Evolutionary conservation across 768 basidiomycete genomes (phyloP), one percentile per base, ranked within the genome.

Genomic region (Hirschioporus abietinus): DNA sequence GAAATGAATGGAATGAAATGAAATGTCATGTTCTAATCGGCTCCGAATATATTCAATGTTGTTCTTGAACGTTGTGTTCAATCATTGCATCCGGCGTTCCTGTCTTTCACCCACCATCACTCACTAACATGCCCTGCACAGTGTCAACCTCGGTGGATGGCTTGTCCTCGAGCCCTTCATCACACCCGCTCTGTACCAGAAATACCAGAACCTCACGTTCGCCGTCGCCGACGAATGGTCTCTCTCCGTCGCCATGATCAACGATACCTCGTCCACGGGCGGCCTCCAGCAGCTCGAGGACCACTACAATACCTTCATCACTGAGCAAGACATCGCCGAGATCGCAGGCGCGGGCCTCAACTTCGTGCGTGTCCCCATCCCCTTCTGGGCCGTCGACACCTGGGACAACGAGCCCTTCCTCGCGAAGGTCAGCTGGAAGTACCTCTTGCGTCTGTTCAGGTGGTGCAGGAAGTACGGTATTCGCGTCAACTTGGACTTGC

Each of bases 381-480:
- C 90, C 1, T 95, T 86, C 78, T 96, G 94, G 94, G 90, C 90
- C 7, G 88, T 95, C 70, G 90, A 92, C 69, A 88, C 84, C 15
- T 87, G 86, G 81, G 76, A 79, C 25, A 85, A 84, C 27, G 93
- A 95, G 74, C 93, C 94, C 7, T 95, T 88, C 77, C 77, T 95
- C 15, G 84, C 84, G 5, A 81, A 83, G 67, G 87, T 88, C 17
- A 86, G 86, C 30, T 95, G 94, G 94, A 86, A 84, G 83, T 88
- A 95, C 77, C 86, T 92, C 76, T 77, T 93, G 23, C 86, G 86
- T 58, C 83, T 90, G 26, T 78, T 96, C 52, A 82, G 80, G 1
- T 97, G 95, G 95, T 88, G 88, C 17, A 82, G 94, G 63, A 96
- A 97, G 76, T 96, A 96, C 74, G 94, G 94, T 0, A 70, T 96